Evolutionary conservation across 2,329 filamentous ascomycete genomes (phyloP).

Genomic region (Clonostachys rosea): DNA sequence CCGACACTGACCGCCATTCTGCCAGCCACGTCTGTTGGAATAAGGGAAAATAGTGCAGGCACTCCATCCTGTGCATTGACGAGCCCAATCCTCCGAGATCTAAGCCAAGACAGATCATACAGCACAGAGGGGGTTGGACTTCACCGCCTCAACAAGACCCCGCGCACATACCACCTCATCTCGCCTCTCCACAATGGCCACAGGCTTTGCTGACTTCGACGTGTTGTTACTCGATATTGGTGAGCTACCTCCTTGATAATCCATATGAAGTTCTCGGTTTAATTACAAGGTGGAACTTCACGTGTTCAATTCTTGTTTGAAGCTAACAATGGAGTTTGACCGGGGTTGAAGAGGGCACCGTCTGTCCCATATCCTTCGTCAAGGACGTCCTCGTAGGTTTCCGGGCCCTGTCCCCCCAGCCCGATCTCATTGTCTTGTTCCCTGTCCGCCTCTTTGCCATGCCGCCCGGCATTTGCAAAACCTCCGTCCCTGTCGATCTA

Average conservation of each 20-base stretch:
- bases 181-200: constrained; percentile 1
- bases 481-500: neutral
- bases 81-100: too few relatives aligned
- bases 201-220: constrained; percentile 4
- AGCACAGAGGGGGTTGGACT: neutral
- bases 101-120: too few relatives aligned
- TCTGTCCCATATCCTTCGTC: constrained; percentile 81
- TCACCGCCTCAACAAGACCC: neutral
- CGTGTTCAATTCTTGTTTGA: constrained; percentile 4
- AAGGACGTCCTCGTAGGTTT: constrained; percentile 73
- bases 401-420: neutral
- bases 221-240: constrained; percentile 7
- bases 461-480: neutral
- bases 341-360: constrained; percentile 62
- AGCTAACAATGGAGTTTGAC: neutral
- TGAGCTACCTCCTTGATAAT: constrained; percentile 1
- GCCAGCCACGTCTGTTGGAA: too few relatives aligned
- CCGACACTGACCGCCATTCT: too few relatives aligned
- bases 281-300: neutral
- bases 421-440: neutral
- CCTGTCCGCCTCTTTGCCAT: neutral
- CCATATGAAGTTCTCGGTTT: neutral
- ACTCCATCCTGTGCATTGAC: too few relatives aligned
- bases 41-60: too few relatives aligned
- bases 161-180: neutral